Percentiles rank a stretch among this genome's conserved stretches.
Evolutionary conservation across 2,329 filamentous ascomycete species (phyloP).

Genomic region (Raffaelea ambrosiae): DNA sequence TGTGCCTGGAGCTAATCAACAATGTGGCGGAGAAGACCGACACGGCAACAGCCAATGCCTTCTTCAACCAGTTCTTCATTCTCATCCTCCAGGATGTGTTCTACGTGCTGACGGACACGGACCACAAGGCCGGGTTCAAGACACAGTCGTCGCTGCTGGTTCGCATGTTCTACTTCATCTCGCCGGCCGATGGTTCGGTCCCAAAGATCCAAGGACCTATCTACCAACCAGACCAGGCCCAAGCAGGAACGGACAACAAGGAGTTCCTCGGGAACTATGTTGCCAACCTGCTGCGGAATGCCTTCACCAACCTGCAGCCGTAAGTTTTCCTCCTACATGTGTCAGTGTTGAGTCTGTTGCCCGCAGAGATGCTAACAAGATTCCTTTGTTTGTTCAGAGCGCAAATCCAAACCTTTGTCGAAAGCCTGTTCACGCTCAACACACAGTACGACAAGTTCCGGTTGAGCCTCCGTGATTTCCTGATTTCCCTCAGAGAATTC

Average conservation of each 20-base stretch:
- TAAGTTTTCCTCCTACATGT: conserved; percentile 38
- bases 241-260: conserved; percentile 74
- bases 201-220: conserved; percentile 91
- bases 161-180: conserved; percentile 94
- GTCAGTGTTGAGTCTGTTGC: too few species aligned
- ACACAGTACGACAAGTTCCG: conserved; percentile 92
- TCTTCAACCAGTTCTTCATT: conserved; percentile 97
- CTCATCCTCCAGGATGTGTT: conserved; percentile 95
- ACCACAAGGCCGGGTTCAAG: conserved; percentile 99
- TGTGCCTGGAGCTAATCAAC: conserved; percentile 95
- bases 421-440: conserved; percentile 81
- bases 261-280: conserved; percentile 89
- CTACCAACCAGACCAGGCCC: conserved; percentile 76
- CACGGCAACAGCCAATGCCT: conserved; percentile 74
- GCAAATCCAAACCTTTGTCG: conserved; percentile 85
- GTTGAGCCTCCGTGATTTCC: conserved; percentile 88
- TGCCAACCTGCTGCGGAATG: conserved; percentile 72
- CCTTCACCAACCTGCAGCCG: conserved; percentile 88
- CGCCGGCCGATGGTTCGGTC: conserved; percentile 55
- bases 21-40: conserved; percentile 96
- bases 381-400: conserved; percentile 38
- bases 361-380: not conserved
- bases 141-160: conserved; percentile 90
- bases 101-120: conserved; percentile 93
- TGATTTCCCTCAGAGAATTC: conserved; percentile 96